A percentile compares a stretch with the other conserved stretches of the same genome.
phyloP scores from a whole-genome alignment of 129 eudicot species.

The Escallonia rubra region DNA sequence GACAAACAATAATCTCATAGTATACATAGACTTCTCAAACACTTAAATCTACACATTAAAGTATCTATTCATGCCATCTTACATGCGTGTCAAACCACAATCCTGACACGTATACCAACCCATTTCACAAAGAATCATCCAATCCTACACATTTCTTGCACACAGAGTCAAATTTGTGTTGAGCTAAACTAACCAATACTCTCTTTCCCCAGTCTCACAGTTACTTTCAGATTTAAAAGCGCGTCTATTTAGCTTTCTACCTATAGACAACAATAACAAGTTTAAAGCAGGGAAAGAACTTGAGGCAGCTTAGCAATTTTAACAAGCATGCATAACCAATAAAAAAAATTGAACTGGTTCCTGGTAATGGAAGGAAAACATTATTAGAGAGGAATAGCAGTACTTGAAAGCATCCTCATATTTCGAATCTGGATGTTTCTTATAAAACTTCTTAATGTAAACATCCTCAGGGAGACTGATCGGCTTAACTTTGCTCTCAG shows the following conservation, averaged over 20 bases:
- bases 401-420: conserved; percentile 21
- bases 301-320: background rate
- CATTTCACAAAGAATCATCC: too few relatives aligned
- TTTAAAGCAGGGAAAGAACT: too few relatives aligned
- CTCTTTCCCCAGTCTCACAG: background rate
- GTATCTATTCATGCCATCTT: too few relatives aligned
- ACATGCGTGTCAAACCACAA: too few relatives aligned
- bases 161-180: too few relatives aligned
- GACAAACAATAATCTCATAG: background rate
- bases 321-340: background rate
- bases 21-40: background rate
- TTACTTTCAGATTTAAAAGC: background rate
- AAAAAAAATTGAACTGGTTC: background rate
- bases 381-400: conserved; percentile 6
- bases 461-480: too few relatives aligned
- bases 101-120: too few relatives aligned
- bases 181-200: background rate
- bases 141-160: too few relatives aligned
- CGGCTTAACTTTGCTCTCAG: background rate
- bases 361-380: conserved; percentile 4
- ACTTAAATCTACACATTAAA: background rate
- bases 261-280: background rate
- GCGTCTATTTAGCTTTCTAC: background rate
- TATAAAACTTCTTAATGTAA: too few relatives aligned
- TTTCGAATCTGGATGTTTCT: too few relatives aligned